phyloP scores from a whole-genome alignment of 495 filamentous ascomycete species.

The Haplographium delicatum region DNA sequence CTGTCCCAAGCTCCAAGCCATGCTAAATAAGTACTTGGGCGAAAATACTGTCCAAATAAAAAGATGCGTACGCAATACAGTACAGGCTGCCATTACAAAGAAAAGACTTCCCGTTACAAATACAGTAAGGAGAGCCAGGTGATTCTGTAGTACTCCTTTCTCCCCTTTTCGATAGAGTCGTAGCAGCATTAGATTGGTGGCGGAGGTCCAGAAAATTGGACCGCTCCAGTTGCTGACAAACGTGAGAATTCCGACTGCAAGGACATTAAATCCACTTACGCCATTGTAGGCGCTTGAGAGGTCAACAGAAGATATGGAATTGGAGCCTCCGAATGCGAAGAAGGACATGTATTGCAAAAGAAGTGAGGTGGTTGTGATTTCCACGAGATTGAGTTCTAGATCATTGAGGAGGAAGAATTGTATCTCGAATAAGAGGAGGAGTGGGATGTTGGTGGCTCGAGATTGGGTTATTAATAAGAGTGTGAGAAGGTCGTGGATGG shows the following conservation, averaged over 20 bases:
- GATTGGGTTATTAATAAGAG: conserved; percentile 86
- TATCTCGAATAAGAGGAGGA: conserved; percentile 69
- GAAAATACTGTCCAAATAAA: conserved; percentile 99
- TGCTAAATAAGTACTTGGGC: conserved; percentile 88
- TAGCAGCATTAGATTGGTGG: conserved; percentile 22
- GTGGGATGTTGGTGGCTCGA: conserved; percentile 71
- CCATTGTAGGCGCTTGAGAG: conserved; percentile 83
- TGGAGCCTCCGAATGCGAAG: conserved; percentile 88
- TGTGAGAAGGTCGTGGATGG: conserved; percentile 62
- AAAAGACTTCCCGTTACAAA: conserved; percentile 55
- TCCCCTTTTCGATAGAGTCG: background rate
- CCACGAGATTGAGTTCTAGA: conserved; percentile 41
- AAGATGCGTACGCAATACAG: conserved; percentile 75
- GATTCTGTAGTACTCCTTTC: conserved; percentile 31
- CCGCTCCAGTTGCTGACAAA: conserved; percentile 90
- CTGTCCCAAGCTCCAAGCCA: conserved; percentile 80
- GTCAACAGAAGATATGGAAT: conserved; percentile 86
- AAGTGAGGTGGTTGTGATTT: conserved; percentile 58
- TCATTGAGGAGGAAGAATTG: conserved; percentile 47
- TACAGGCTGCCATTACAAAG: conserved; percentile 86
- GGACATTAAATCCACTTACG: conserved; percentile 60
- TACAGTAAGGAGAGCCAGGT: conserved; percentile 59
- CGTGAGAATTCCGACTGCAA: conserved; percentile 69
- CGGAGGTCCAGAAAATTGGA: conserved; percentile 72
- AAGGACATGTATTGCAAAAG: conserved; percentile 72